These are phyloP conservation scores for Penicillium goetzii DNA, from an alignment of 495 filamentous ascomycete genomes.

Conservation along the genomic window DNA sequence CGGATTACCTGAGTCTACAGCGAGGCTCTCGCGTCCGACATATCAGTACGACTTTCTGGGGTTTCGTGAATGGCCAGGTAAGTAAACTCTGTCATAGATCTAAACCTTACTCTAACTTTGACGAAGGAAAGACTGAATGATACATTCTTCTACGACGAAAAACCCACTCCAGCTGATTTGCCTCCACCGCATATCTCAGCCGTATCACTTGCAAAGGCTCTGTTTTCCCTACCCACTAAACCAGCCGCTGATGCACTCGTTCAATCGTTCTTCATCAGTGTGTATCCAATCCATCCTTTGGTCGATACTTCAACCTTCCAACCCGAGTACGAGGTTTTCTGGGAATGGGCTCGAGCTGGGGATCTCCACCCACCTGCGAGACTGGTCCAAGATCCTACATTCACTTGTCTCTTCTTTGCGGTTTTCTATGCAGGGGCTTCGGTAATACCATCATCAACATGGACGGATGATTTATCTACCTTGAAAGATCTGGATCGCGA, in stretches of 20 bases:
- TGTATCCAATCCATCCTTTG: slow-evolving; percentile 23
- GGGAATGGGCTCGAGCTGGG: slow-evolving; percentile 21
- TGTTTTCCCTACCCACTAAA: slow-evolving; percentile 9
- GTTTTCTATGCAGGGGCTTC: slow-evolving; percentile 23
- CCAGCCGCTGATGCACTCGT: slow-evolving; percentile 17
- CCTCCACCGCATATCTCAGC: slow-evolving; percentile 19
- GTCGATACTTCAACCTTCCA: slow-evolving; percentile 20
- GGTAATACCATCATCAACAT: slow-evolving; percentile 8
- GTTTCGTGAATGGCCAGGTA: slow-evolving; percentile 13
- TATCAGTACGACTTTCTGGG: slow-evolving; percentile 21
- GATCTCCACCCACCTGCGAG: slow-evolving; percentile 6
- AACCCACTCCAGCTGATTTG: slow-evolving; percentile 7
- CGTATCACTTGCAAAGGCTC: slow-evolving; percentile 1
- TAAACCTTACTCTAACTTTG: not conserved
- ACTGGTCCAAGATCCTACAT: slow-evolving; percentile 26
- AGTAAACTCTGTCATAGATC: not conserved
- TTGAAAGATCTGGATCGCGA: not conserved
- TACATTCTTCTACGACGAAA: slow-evolving; percentile 24
- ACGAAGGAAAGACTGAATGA: slow-evolving; percentile 20
- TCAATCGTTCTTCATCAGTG: slow-evolving; percentile 17
- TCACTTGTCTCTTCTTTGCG: slow-evolving; percentile 26
- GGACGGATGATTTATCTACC: slow-evolving; percentile 6
- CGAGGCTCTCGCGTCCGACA: slow-evolving; percentile 2
- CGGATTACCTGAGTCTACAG: slow-evolving; percentile 6
- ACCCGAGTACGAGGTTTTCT: slow-evolving; percentile 24